Evolutionary conservation across 164 flowering plant species (phyloP), one percentile per base, ranked within the genome.

Genomic region (Umbilicus rupestris): DNA sequence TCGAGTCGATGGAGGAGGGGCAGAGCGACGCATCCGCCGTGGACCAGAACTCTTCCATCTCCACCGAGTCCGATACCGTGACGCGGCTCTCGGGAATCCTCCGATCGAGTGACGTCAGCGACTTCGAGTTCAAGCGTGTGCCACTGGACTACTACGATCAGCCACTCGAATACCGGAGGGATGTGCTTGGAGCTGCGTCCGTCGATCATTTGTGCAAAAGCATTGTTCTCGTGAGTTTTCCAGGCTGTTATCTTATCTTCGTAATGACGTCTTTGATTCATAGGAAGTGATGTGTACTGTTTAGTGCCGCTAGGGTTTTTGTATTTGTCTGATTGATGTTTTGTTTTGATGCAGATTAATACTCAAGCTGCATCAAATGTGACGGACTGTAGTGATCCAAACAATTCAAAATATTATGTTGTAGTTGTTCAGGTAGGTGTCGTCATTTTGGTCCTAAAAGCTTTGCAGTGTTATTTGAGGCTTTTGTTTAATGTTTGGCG

Each of bases 201-300:
- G 57, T 92, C 44, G 67, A 90, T 64, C 99, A 95, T 74, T 90
- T 95, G 71, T 95, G 99, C 86, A 92, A 95, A 75, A 89, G 91
- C 87, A 95, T 95, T 71, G 99, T 95, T 28, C 68, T 95, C 80
- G 97, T 90, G 74, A 11, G 44, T 62, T 14, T 39, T 22, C 29
- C 29, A 22, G 20, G 10, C 14, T 55, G 39, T n/a, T 50, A 28
- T 17, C 16, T 17, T 41, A 39, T 41, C 19, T n/a, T 16, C 15
- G 7, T 26, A 41, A 9, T 41, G 44, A 41, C 10, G 44, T 10
- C 7, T 41, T 41, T 22, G 4, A 55, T 62, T 35, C 17, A 5
- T 62, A 63, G 33, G n/a, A 33, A 15, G 1, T 49, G 20, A 41
- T 29, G 52, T n/a, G n/a, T n/a, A n/a, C n/a, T n/a, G n/a, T 30